Conservation (phyloP, 352 stramenopile genomes). For the Phytophthora cryptogea region DNA sequence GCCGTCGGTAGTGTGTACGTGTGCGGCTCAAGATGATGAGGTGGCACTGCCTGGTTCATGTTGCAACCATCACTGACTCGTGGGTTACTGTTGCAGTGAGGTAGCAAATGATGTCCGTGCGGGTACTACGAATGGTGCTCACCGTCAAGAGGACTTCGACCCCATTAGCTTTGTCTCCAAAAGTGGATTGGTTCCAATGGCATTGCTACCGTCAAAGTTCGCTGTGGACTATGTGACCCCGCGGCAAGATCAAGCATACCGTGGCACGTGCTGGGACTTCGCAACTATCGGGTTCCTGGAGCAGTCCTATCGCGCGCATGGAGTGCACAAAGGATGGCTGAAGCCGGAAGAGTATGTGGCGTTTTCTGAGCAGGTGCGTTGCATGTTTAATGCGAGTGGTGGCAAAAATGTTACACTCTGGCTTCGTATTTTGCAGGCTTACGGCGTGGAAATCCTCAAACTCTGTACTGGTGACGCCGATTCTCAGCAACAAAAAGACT, state of each 20-base stretch:
- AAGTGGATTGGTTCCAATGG: slow-evolving; percentile 59
- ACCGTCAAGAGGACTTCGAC: slow-evolving; percentile 6
- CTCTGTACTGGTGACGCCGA: slow-evolving; percentile 66
- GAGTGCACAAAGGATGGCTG: slow-evolving; percentile 70
- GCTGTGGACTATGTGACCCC: slow-evolving; percentile 79
- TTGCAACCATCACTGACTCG: not conserved
- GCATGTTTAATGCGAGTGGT: not conserved
- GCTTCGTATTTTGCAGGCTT: slow-evolving; percentile 40
- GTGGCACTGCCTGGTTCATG: not conserved
- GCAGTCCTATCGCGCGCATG: slow-evolving; percentile 77
- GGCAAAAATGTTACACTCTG: not conserved
- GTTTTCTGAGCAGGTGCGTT: slow-evolving; percentile 71
- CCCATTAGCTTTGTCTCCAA: slow-evolving; percentile 26
- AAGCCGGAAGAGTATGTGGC: slow-evolving; percentile 71
- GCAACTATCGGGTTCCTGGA: slow-evolving; percentile 79
- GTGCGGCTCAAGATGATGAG: not conserved
- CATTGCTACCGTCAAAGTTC: slow-evolving; percentile 79
- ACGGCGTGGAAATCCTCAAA: slow-evolving; percentile 72
- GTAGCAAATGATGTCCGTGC: slow-evolving; percentile 21
- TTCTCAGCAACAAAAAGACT: slow-evolving; percentile 72
- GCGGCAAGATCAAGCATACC: slow-evolving; percentile 72
- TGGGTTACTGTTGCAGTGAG: slow-evolving; percentile 14
- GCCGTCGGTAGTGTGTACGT: slow-evolving; percentile 22
- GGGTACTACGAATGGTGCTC: slow-evolving; percentile 11
- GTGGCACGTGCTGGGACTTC: slow-evolving; percentile 86